These are phyloP conservation scores for Pichia manshurica DNA, from an alignment of 805 yeast genomes.

Conservation along the genomic window DNA sequence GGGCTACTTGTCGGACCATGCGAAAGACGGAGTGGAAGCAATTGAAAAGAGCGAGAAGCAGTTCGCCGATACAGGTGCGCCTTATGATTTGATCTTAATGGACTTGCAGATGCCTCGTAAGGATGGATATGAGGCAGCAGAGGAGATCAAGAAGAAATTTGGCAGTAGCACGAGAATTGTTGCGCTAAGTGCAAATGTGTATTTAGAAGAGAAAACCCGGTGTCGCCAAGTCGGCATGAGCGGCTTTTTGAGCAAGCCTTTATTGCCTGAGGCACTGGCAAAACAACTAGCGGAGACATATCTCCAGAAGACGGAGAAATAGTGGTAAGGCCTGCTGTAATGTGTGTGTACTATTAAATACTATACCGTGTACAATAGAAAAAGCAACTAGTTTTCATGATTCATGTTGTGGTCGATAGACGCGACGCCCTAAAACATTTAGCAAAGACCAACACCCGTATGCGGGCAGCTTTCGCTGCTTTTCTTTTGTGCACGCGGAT, in stretches of 20 bases:
- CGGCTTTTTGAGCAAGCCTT: slow-evolving; percentile 49
- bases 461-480: too few relatives aligned
- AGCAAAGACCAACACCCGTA: too few relatives aligned
- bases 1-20: slow-evolving; percentile 48
- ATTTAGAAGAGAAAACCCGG: slow-evolving; percentile 44
- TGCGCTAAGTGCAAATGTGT: slow-evolving; percentile 49
- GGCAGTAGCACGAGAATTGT: slow-evolving; percentile 30
- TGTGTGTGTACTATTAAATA: not conserved
- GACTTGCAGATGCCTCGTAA: slow-evolving; percentile 37
- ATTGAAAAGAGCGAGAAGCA: slow-evolving; percentile 30
- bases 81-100: slow-evolving; percentile 49
- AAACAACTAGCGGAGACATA: slow-evolving; percentile 28
- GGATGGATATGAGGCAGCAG: slow-evolving; percentile 51
- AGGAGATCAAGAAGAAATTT: slow-evolving; percentile 33
- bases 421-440: too few relatives aligned
- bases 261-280: slow-evolving; percentile 40
- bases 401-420: too few relatives aligned
- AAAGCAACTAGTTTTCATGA: too few relatives aligned
- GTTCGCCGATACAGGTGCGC: slow-evolving; percentile 23
- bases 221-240: slow-evolving; percentile 48
- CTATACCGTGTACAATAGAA: too few relatives aligned
- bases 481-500: too few relatives aligned
- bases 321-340: not conserved
- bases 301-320: not conserved
- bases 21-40: slow-evolving; percentile 45